Evolutionary conservation across 345 rosid genomes (phyloP), one percentile per base, ranked within the genome.

Genomic region (Diplotaxis tenuifolia): DNA sequence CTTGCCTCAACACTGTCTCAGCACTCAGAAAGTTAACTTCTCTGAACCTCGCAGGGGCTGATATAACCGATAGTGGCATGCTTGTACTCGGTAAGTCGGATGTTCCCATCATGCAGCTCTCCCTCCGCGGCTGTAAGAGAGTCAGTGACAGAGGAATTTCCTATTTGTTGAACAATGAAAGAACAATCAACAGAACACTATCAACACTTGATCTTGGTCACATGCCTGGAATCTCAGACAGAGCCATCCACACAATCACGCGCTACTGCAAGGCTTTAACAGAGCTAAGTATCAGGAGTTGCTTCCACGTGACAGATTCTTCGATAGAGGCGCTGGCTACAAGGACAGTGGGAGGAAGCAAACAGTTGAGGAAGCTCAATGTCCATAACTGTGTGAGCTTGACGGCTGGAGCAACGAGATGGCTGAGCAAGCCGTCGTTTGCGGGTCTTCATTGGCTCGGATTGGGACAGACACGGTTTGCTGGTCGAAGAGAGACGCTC

Each of bases 51-150:
- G 76, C 83, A 14, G 88, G 89, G 81, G 84, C 89, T 36, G 42
- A 10, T 36, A 10, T 36, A 36, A 36, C 42, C 42, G 12, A 28
- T 6, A 28, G 7, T 28, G 6, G 32, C 32, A 6, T 4, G 6
- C 32, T 4, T 1, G 6, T 6, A 1, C 86, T 86, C 22, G 73
- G 86, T 70, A 76, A 82, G 47, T 83, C 83, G 8, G 80, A 75
- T 75, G 62, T 83, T 15, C 88, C 86, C 34, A 84, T 89, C 67
- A 58, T 61, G 6, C 80, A 65, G 67, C 65, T 89, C 50, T 83
- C 82, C 53, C 86, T 89, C 56, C 83, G 89, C 63, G 86, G 89
- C 64, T 89, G 96, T 70, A 86, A 76, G 83, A 78, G 92, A 75
- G 81, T 89, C 70, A 81, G 89, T 19, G 92, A 89, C 74, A 80